Percentiles rank a stretch among this genome's conserved stretches.
Evolutionary conservation across 768 basidiomycete genomes (phyloP).

Genomic region (Scleroderma citrinum): DNA sequence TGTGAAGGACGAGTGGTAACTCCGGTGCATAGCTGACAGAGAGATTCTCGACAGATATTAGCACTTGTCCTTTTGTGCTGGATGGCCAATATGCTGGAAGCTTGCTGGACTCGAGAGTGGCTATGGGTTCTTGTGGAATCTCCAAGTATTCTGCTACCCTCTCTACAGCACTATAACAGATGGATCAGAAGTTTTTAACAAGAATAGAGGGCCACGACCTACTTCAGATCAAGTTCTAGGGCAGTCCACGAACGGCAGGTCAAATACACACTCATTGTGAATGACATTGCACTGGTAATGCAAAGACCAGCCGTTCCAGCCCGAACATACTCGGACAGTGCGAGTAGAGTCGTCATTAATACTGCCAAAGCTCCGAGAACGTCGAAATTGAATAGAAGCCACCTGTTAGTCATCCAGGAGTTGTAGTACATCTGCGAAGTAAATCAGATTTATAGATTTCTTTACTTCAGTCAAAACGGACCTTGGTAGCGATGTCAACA

Average conservation of each 20-base stretch:
- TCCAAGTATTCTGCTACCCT: slow-evolving; percentile 88
- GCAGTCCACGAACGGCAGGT: slow-evolving; percentile 37
- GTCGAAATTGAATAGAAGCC: slow-evolving; percentile 51
- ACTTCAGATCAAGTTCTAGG: slow-evolving; percentile 62
- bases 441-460: background rate
- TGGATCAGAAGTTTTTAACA: slow-evolving; percentile 5
- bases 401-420: slow-evolving; percentile 49
- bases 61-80: slow-evolving; percentile 46
- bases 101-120: slow-evolving; percentile 63
- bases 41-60: slow-evolving; percentile 70
- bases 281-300: slow-evolving; percentile 49
- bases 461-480: slow-evolving; percentile 16
- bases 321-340: slow-evolving; percentile 34
- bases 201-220: slow-evolving; percentile 21
- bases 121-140: slow-evolving; percentile 81
- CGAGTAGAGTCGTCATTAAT: slow-evolving; percentile 43
- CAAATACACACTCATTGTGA: slow-evolving; percentile 42
- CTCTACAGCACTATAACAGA: slow-evolving; percentile 65
- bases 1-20: slow-evolving; percentile 72
- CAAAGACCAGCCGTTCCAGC: slow-evolving; percentile 33
- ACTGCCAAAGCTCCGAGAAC: slow-evolving; percentile 42
- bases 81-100: slow-evolving; percentile 95
- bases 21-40: slow-evolving; percentile 81
- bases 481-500: slow-evolving; percentile 75
- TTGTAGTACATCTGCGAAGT: slow-evolving; percentile 36